Conservation (phyloP, 768 basidiomycete genomes). For the Tulasnella sp. region DNA sequence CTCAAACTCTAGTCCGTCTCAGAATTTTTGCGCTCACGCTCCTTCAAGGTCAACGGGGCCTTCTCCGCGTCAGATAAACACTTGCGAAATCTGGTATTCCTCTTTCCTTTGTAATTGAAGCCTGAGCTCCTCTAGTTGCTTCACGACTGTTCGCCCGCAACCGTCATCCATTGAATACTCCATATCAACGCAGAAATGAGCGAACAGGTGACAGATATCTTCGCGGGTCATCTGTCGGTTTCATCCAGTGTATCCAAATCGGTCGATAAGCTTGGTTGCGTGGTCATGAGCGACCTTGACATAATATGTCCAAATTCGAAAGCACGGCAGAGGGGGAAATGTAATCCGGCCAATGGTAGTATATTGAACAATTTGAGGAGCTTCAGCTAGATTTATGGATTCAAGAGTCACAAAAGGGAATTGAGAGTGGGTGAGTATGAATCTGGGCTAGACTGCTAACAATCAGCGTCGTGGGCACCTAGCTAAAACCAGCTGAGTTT, state of each 20-base stretch:
- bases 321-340: too few species aligned
- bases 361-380: conserved; percentile 81
- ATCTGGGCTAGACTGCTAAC: conserved; percentile 84
- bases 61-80: conserved; percentile 90
- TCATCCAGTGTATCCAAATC: conserved; percentile 98
- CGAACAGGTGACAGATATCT: conserved; percentile 93
- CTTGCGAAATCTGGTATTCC: too few species aligned
- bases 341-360: too few species aligned
- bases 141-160: too few species aligned
- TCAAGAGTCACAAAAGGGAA: conserved; percentile 44
- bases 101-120: conserved; percentile 87
- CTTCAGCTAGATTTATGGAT: conserved; percentile 71
- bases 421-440: conserved; percentile 99
- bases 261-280: conserved; percentile 85
- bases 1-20: conserved; percentile 9
- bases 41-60: conserved; percentile 67
- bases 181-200: conserved; percentile 94
- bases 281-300: conserved; percentile 83
- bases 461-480: conserved; percentile 92
- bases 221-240: conserved; percentile 90
- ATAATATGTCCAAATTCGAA: conserved; percentile 96
- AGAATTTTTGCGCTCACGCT: conserved; percentile 38
- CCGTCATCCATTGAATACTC: conserved; percentile 97
- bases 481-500: conserved; percentile 86
- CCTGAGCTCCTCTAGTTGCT: conserved; percentile 79